Evolutionary conservation across 75 land plant species (phyloP).

Genomic region (Pinus albicaulis): DNA sequence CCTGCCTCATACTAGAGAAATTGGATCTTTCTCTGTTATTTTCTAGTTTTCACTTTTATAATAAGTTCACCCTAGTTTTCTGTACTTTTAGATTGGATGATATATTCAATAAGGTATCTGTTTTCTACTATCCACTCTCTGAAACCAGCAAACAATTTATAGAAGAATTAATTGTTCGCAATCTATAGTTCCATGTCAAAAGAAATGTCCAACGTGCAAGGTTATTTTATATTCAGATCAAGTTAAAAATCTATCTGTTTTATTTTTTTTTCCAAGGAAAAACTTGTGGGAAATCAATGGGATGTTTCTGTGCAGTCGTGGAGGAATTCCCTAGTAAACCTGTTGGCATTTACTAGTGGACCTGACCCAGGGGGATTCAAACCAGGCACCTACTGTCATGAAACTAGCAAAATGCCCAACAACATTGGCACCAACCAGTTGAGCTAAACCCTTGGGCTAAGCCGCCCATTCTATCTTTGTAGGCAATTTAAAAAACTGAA

Average conservation of each 20-base stretch:
- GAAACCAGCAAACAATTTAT: not conserved
- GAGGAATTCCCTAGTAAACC: too few species aligned
- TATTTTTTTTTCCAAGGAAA: too few species aligned
- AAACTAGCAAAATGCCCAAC: too few species aligned
- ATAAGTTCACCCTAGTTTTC: constrained; percentile 2
- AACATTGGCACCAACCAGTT: too few species aligned
- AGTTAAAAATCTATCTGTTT: too few species aligned
- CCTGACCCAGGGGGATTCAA: too few species aligned
- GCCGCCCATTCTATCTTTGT: not conserved
- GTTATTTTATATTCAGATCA: too few species aligned
- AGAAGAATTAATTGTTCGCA: not conserved
- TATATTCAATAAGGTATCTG: not conserved
- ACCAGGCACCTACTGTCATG: too few species aligned
- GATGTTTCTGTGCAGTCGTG: too few species aligned
- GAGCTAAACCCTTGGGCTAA: too few species aligned
- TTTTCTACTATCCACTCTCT: not conserved
- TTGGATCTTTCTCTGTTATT: not conserved
- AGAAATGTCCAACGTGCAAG: not conserved
- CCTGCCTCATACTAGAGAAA: not conserved
- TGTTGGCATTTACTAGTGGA: too few species aligned
- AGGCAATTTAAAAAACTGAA: not conserved
- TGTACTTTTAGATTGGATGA: not conserved
- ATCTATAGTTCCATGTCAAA: not conserved
- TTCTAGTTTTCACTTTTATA: not conserved
- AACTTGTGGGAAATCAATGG: too few species aligned